Evolutionary conservation across 108 stramenopile species (phyloP), one percentile per base, ranked within the genome.

Genomic region (Mayamaea pseudoterrestris): DNA sequence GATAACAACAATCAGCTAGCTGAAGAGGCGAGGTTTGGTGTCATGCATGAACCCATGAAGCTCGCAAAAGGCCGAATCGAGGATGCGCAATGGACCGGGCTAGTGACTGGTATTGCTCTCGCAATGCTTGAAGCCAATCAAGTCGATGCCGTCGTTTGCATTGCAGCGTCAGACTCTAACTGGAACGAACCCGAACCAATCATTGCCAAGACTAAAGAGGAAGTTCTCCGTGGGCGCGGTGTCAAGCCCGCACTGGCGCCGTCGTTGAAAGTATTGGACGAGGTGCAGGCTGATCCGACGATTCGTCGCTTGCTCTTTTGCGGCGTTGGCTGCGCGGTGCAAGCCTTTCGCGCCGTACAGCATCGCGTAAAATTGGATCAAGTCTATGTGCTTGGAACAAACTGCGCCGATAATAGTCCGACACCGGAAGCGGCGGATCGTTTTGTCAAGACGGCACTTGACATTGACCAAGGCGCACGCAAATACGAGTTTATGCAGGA

Each of bases 401-500:
- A 86, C 32, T 86, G 84, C 44, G 84, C 69, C 25, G 84, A 86
- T 41, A 86, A 86, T 41, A 63, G 61, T 24, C 84, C 84, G 24
- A 79, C 79, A 23, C 74, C 79, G 5, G 63, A 81, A 47, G 84
- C 76, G 31, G 79, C 79, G n/a, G 50, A 56, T 47, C 48, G 68
- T 26, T 86, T 86, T 44, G 37, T 39, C 4, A 3, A 20, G 8
- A 20, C 20, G 37, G 37, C 18, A 39, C 37, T 39, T 6, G 37
- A 39, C 20, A 63, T 81, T 34, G 62, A 65, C 21, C 40, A 70
- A 1, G 78, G 78, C 13, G 57, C 69, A 6, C 36, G 43, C 11
- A 80, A 78, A 2, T 87, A 87, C 52, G 85, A 87, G 51, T 87
- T 87, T 52, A 87, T 82, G 80, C 85, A 86, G 53, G 84, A 86